These are phyloP conservation scores for Aeminium ludgeri DNA, from an alignment of 495 filamentous ascomycete species.

Conservation along the genomic window DNA sequence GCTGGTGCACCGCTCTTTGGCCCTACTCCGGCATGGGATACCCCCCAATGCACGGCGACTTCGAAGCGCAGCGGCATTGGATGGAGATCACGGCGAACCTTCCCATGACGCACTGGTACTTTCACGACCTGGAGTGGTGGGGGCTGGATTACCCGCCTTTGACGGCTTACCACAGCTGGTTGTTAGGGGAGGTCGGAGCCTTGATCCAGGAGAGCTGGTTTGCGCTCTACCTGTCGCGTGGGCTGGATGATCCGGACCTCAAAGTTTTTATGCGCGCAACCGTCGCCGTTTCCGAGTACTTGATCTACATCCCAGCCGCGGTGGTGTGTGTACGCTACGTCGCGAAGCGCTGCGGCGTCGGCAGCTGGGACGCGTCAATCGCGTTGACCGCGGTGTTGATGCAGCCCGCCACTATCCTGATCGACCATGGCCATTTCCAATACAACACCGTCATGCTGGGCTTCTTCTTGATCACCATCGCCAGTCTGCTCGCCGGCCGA, in stretches of 20 bases:
- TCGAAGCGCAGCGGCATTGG: slow-evolving; percentile 95
- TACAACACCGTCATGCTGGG: slow-evolving; percentile 98
- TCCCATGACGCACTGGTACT: slow-evolving; percentile 90
- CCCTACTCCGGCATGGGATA: slow-evolving; percentile 76
- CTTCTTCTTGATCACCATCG: slow-evolving; percentile 66
- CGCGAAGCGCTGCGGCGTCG: slow-evolving; percentile 52
- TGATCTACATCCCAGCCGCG: slow-evolving; percentile 71
- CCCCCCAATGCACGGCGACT: slow-evolving; percentile 90
- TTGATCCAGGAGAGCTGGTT: slow-evolving; percentile 75
- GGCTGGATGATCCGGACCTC: slow-evolving; percentile 54
- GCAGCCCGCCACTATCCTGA: slow-evolving; percentile 79
- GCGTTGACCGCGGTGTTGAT: slow-evolving; percentile 79
- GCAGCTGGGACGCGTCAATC: slow-evolving; percentile 61
- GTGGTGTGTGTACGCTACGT: slow-evolving; percentile 69
- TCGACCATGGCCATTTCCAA: slow-evolving; percentile 98
- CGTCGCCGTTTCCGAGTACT: slow-evolving; percentile 74
- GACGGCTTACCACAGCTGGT: slow-evolving; percentile 95
- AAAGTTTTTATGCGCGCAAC: slow-evolving; percentile 94
- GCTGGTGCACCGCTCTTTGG: slow-evolving; percentile 85
- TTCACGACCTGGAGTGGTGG: slow-evolving; percentile 93
- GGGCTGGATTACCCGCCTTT: slow-evolving; percentile 93
- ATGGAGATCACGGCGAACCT: slow-evolving; percentile 89
- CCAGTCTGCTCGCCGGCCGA: slow-evolving; percentile 68
- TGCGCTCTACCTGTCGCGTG: slow-evolving; percentile 67
- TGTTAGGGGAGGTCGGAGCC: slow-evolving; percentile 70